A percentile compares a stretch with the other conserved stretches of the same genome.
Evolutionary conservation across 2,329 filamentous ascomycete genomes (phyloP).

Genomic region (Aspergillus unguis): DNA sequence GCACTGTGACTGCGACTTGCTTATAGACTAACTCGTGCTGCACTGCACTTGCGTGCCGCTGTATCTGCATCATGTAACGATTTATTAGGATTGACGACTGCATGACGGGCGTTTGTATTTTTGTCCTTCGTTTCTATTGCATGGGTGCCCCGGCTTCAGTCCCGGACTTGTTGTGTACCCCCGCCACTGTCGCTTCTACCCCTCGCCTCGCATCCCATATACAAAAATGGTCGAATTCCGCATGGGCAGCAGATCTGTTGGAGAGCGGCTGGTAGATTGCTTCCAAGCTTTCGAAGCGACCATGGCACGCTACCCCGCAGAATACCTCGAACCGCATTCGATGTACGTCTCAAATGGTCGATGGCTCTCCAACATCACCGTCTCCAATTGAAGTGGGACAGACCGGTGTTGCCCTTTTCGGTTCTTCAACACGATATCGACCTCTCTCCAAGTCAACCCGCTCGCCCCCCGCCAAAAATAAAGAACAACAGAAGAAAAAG

Average conservation of each 20-base stretch:
- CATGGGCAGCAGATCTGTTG: constrained; percentile 15
- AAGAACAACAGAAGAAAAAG: constrained; percentile 16
- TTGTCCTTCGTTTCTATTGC: constrained; percentile 18
- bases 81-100: constrained; percentile 40
- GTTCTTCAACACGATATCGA: constrained; percentile 22
- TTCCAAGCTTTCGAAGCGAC: background rate
- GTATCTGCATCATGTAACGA: constrained; percentile 40
- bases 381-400: no score
- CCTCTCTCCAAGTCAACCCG: background rate
- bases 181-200: background rate
- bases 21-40: constrained; percentile 10
- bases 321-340: background rate
- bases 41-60: constrained; percentile 25
- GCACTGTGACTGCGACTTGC: constrained; percentile 6
- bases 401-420: constrained; percentile 24
- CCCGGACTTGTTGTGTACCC: constrained; percentile 10
- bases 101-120: constrained; percentile 38
- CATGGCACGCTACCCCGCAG: background rate
- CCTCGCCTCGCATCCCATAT: background rate
- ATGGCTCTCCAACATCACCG: background rate
- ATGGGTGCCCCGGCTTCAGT: background rate
- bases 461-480: constrained; percentile 15
- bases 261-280: background rate
- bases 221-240: background rate
- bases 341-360: background rate